Conservation (phyloP, 768 basidiomycete genomes). For the Boletus huronensis region DNA sequence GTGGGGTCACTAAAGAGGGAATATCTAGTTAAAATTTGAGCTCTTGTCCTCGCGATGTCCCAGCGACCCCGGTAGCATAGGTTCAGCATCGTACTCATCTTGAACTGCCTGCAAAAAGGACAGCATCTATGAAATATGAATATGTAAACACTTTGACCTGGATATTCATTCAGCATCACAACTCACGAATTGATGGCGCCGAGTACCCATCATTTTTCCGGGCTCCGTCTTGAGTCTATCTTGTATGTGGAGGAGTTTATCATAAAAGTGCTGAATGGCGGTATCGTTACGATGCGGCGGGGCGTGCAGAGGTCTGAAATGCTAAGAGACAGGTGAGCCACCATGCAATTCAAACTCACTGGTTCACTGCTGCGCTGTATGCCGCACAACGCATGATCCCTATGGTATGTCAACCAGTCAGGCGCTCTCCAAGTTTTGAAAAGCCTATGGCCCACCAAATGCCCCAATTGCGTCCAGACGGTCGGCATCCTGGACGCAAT, state of each 20-base stretch:
- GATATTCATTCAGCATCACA: background rate
- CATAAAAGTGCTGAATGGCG: slow-evolving; percentile 80
- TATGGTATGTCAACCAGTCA: slow-evolving; percentile 14
- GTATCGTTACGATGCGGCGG: slow-evolving; percentile 51
- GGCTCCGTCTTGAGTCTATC: slow-evolving; percentile 73
- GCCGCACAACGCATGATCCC: slow-evolving; percentile 70
- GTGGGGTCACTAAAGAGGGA: background rate
- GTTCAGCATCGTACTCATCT: slow-evolving; percentile 43
- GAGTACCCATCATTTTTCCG: slow-evolving; percentile 64
- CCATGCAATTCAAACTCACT: slow-evolving; percentile 28
- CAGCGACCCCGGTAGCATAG: background rate
- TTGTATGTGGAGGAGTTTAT: slow-evolving; percentile 76
- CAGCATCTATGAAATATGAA: slow-evolving; percentile 45
- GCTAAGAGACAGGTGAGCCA: background rate
- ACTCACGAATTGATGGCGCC: slow-evolving; percentile 68
- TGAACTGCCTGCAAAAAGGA: slow-evolving; percentile 58
- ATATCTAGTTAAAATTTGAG: background rate
- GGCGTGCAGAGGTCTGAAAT: slow-evolving; percentile 39
- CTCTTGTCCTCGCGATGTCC: background rate
- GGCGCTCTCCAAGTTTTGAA: background rate
- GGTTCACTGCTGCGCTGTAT: slow-evolving; percentile 53
- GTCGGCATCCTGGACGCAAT: slow-evolving; percentile 81
- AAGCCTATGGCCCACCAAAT: slow-evolving; percentile 48
- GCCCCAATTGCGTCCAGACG: slow-evolving; percentile 77
- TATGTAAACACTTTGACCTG: slow-evolving; percentile 2